Evolutionary conservation across 2,329 filamentous ascomycete species (phyloP), one percentile per base, ranked within the genome.

Genomic region (Chrysoporthe deuterocubensis): DNA sequence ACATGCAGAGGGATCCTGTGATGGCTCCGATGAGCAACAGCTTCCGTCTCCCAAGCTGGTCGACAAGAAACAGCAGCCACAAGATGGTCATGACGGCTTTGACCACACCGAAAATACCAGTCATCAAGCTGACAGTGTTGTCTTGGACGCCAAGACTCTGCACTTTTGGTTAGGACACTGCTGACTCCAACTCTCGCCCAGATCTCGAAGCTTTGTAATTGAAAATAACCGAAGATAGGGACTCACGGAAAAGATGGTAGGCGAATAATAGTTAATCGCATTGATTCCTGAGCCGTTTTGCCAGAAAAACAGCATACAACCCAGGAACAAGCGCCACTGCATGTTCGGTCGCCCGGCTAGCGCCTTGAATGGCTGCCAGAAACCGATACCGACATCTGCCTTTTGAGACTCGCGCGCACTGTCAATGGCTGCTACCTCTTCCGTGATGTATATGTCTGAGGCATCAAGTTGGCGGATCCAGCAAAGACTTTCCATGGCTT

Each of bases 91-190:
- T 78, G 0, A 84, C 78, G 0, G 90, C 92, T 82, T 93, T 93
- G 74, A 94, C 89, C 1, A 93, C 88, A 61, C 91, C 92, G 72
- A 92, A 94, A 70, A 94, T 87, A 37, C 92, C 92, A 0, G 91
- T 93, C 0, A 90, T 91, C 34, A 85, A 75, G 70, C 84, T 81
- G 58, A 78, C 75, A 0, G 79, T 81, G 73, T 79, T 80, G 62
- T 79, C 81, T 16, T 82, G 78, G 61, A 84, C 78, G 7, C 83
- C 83, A 61, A 85, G 79, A 54, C 78, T 80, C 70, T 80, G 84
- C 82, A 86, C 0, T 86, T 90, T 0, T 90, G 90, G 1, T 81
- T 84, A 78, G 90, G 92, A 79, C 92, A 93, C 80, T 93, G 83
- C 84, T 67, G 85, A 86, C 64, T 3, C 21, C 26, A 37, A 13